Base-by-base conservation (phyloP, 2,329 filamentous ascomycete species). In the Epichloe gansuensis region DNA sequence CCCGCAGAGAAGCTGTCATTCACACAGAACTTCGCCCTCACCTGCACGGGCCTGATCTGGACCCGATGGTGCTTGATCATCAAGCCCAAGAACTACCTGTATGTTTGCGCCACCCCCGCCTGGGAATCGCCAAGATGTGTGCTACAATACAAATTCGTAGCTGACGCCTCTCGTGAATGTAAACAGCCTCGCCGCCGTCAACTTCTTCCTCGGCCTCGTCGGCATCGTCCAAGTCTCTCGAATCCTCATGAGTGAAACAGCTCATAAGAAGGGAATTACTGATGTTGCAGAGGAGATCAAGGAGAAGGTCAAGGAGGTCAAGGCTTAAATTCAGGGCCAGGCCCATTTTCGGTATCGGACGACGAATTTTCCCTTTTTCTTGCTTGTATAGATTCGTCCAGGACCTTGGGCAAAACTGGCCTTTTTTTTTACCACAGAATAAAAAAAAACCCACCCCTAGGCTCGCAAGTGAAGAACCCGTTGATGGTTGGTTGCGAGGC, bases 21-120 rank as follows among this genome's bases (percentile, higher is more conserved):
- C 56, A 93, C 87, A 34, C 90, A 96, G 73, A 98, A 97, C 74
- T 76, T 76, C 49, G 91, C 93, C 54, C 80, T 98, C 60, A 93
- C 88, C 66, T 83, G 83, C 61, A 98, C 93, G 9, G 93, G 93
- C 59, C 72, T 86, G 58, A 98, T 98, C 78, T 98, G 93, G 93
- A 98, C 93, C 45, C 82, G 93, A 60, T 98, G 93, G 93, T 98
- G 93, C 77, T 78, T 97, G 66, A 86, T 98, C 69, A 98, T 98
- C 73, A 89, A 83, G 71, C 93, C 93, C 53, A 83, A 82, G 71
- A 98, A 98, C 77, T 74, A 89, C 64, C 85, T 96, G 84, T 89
- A 74, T 47, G 82, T 73, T 39, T 35, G 12, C 36, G 34, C 25
- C 27, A 1, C n/a, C 40, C 40, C 31, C 21, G 3, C 35, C 12